phyloP scores from a whole-genome alignment of 2,329 filamentous ascomycete genomes.

The Catunica adiposa region DNA sequence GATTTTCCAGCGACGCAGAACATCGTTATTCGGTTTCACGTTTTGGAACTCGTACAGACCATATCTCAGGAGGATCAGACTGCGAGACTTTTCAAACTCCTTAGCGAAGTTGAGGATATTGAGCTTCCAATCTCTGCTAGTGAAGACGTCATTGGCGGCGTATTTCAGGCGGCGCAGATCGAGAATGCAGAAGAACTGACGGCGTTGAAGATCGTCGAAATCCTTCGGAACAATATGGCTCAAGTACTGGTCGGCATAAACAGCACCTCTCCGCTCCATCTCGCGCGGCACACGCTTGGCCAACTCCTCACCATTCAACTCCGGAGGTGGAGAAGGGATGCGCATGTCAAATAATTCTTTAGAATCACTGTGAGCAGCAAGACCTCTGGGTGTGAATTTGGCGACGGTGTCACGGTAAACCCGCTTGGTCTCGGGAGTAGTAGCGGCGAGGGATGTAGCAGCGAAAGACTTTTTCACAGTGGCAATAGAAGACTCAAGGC shows the following conservation, averaged over 20 bases:
- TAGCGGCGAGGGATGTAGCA: constrained; percentile 26
- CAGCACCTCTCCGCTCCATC: constrained; percentile 33
- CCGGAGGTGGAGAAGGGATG: constrained; percentile 39
- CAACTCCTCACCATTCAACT: constrained; percentile 38
- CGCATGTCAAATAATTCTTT: constrained; percentile 41
- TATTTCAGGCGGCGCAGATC: constrained; percentile 45
- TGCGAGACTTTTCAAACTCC: constrained; percentile 47
- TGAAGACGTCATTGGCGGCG: constrained; percentile 43
- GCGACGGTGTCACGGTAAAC: constrained; percentile 29
- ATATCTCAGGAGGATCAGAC: constrained; percentile 43
- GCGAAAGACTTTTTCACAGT: constrained; percentile 33
- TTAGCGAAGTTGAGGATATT: constrained; percentile 47
- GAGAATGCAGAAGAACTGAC: constrained; percentile 47
- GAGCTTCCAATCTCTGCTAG: constrained; percentile 44
- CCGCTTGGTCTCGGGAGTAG: constrained; percentile 27
- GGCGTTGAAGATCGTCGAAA: constrained; percentile 41
- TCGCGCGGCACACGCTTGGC: constrained; percentile 37
- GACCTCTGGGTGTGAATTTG: constrained; percentile 31
- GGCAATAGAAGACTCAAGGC: constrained; percentile 32
- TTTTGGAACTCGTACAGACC: constrained; percentile 48
- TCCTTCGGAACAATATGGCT: constrained; percentile 39
- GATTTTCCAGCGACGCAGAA: constrained; percentile 41
- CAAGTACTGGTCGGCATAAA: constrained; percentile 44
- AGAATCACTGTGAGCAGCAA: constrained; percentile 29
- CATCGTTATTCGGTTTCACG: constrained; percentile 40